Evolutionary conservation across 768 basidiomycete genomes (phyloP).

Genomic region (Dacryopinax primogenitus): DNA sequence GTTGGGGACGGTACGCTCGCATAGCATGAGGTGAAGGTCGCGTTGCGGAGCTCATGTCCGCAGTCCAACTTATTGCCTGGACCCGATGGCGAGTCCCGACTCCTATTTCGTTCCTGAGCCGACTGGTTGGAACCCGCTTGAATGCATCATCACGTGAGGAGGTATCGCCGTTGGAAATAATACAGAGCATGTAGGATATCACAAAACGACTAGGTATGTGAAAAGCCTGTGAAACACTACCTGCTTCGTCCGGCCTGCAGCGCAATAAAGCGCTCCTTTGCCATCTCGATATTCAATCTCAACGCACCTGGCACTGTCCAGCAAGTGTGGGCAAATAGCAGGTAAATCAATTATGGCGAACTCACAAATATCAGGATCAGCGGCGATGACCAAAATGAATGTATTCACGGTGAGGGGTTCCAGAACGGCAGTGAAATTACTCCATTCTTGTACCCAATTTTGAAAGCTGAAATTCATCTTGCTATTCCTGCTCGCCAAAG

Average conservation of each 20-base stretch:
- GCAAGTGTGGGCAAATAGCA: neutral
- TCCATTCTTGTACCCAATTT: slow-evolving; percentile 20
- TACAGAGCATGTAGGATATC: no score
- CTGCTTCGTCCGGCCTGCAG: neutral
- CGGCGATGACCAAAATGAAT: slow-evolving; percentile 78
- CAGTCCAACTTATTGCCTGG: no score
- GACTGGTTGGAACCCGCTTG: no score
- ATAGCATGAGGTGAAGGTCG: no score
- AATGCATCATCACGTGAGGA: no score
- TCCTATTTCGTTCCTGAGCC: no score
- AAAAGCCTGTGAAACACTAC: neutral
- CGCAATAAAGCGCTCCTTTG: slow-evolving; percentile 5
- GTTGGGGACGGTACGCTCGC: no score
- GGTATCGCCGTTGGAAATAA: no score
- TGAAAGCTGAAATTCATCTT: slow-evolving; percentile 67
- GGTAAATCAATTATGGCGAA: slow-evolving; percentile 8
- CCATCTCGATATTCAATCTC: slow-evolving; percentile 6
- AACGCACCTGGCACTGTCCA: neutral
- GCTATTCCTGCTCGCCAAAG: slow-evolving; percentile 23
- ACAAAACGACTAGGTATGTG: neutral
- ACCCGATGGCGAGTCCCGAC: no score
- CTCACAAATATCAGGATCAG: slow-evolving; percentile 77
- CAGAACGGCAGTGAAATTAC: slow-evolving; percentile 69
- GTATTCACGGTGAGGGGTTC: slow-evolving; percentile 90
- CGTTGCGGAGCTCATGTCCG: no score